Conservation (phyloP, 1,284 basidiomycete species). For the Pisolithus thermaeus region DNA sequence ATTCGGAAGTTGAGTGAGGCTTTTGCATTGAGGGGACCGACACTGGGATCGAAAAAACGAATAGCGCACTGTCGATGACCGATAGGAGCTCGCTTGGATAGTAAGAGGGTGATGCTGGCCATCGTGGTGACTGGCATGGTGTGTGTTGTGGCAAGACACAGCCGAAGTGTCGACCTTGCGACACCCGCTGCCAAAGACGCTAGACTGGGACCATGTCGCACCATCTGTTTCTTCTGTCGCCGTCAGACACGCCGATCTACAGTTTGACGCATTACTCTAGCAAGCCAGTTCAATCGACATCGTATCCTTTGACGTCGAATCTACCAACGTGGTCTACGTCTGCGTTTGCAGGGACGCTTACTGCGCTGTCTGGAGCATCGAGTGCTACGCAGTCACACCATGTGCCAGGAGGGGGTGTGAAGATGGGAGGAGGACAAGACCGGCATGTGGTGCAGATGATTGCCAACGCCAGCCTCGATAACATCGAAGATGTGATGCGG, state of each 20-base stretch:
- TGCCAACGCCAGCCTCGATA: constrained; percentile 86
- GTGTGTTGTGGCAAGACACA: no score
- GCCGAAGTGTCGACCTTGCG: no score
- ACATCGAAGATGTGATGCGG: constrained; percentile 86
- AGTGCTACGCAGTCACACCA: constrained; percentile 58
- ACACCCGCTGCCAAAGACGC: not conserved
- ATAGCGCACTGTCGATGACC: no score
- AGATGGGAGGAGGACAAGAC: constrained; percentile 72
- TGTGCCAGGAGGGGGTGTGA: constrained; percentile 53
- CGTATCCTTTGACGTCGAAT: constrained; percentile 70
- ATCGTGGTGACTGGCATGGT: no score
- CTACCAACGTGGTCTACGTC: constrained; percentile 82
- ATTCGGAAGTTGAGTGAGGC: not conserved
- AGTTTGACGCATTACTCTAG: constrained; percentile 73
- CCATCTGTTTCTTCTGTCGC: constrained; percentile 76
- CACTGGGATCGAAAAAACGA: not conserved
- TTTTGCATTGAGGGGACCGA: not conserved
- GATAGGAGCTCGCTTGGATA: no score
- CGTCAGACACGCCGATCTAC: constrained; percentile 78
- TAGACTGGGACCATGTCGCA: constrained; percentile 56
- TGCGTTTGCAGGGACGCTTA: constrained; percentile 81
- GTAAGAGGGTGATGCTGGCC: no score
- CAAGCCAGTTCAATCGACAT: constrained; percentile 53
- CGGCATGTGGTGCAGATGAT: constrained; percentile 96
- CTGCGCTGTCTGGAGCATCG: constrained; percentile 76